phyloP scores from a whole-genome alignment of 208 protist species.

The Crithidia mellificae region DNA sequence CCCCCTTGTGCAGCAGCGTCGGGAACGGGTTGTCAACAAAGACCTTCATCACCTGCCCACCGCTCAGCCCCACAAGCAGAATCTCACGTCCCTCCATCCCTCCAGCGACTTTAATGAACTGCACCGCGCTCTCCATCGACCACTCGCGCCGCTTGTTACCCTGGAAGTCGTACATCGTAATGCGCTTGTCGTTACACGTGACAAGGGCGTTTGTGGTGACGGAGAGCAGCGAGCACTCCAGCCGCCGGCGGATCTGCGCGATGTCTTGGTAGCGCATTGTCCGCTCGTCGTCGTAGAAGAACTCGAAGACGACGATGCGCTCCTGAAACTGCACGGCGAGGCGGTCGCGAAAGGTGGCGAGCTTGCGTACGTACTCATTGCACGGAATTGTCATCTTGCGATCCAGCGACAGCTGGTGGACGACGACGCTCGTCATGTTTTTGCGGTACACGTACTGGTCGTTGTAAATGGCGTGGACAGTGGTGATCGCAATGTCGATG shows the following conservation, averaged over 20 bases:
- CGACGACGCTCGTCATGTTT: conserved; percentile 94
- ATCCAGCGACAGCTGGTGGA: conserved; percentile 93
- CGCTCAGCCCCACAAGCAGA: conserved; percentile 93
- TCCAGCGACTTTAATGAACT: conserved; percentile 95
- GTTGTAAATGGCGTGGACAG: conserved; percentile 94
- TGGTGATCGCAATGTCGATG: conserved; percentile 86
- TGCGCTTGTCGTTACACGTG: conserved; percentile 85
- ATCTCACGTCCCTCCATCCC: conserved; percentile 89
- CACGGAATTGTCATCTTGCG: conserved; percentile 89
- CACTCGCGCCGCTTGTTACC: conserved; percentile 94
- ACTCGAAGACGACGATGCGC: conserved; percentile 93
- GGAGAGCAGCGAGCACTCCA: conserved; percentile 93
- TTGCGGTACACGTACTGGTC: conserved; percentile 96
- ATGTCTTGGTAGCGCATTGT: conserved; percentile 90
- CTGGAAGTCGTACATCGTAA: conserved; percentile 92
- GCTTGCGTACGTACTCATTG: conserved; percentile 94
- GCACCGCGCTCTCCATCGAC: conserved; percentile 91
- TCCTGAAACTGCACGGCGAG: conserved; percentile 95
- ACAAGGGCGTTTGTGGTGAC: conserved; percentile 91
- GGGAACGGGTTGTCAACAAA: conserved; percentile 97
- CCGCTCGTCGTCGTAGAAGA: conserved; percentile 89
- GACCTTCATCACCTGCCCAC: conserved; percentile 91
- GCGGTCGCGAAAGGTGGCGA: conserved; percentile 94
- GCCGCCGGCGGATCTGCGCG: conserved; percentile 89
- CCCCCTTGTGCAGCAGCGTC: conserved; percentile 88